Conservation (phyloP, 306 rosid genomes). For the Mucuna pruriens region DNA sequence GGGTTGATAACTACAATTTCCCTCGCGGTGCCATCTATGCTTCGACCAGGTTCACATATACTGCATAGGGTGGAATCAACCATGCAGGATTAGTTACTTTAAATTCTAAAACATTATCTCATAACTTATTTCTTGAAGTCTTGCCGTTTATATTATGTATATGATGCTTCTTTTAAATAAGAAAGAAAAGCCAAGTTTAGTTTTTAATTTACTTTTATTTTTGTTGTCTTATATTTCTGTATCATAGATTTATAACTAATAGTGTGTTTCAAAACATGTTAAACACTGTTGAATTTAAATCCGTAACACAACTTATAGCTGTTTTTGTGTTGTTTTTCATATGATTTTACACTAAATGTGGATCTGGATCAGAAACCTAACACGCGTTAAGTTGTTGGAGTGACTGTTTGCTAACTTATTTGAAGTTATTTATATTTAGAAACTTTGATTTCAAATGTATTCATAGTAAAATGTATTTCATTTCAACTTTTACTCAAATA, state of each 20-base stretch:
- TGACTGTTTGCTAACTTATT: not conserved
- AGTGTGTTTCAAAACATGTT: too few species aligned
- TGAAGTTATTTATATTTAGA: not conserved
- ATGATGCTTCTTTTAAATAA: not conserved
- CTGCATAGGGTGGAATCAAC: slow-evolving; percentile 11
- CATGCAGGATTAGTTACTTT: slow-evolving; percentile 1
- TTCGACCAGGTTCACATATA: not conserved
- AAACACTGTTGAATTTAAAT: too few species aligned
- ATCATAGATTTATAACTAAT: not conserved
- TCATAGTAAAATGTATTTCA: not conserved
- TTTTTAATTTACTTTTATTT: not conserved
- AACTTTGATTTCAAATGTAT: not conserved
- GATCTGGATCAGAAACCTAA: too few species aligned
- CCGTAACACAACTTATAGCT: too few species aligned
- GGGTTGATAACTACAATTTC: slow-evolving; percentile 4
- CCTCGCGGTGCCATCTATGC: not conserved
- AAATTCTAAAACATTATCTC: slow-evolving; percentile 11
- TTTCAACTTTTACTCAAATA: not conserved
- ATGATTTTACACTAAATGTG: too few species aligned
- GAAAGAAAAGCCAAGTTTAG: not conserved
- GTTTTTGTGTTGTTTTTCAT: too few species aligned
- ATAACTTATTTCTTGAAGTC: not conserved
- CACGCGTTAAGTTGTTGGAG: not conserved
- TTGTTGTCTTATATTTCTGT: not conserved
- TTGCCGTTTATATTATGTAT: not conserved